phyloP scores from a whole-genome alignment of 331 rosid species.

The Malus hybrid region DNA sequence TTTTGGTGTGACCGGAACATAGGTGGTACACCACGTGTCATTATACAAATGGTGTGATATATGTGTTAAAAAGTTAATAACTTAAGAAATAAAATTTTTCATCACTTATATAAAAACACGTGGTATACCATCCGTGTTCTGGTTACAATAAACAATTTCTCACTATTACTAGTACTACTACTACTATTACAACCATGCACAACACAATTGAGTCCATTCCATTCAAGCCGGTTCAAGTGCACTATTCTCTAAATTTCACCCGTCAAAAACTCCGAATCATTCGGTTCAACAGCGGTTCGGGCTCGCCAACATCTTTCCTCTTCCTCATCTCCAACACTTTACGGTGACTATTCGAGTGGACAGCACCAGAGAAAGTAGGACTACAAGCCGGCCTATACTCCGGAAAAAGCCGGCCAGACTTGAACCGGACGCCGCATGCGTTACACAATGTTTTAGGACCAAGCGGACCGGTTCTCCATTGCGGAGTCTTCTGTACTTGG shows the following conservation, averaged over 20 bases:
- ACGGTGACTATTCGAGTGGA: slow-evolving; percentile 88
- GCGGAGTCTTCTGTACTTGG: slow-evolving; percentile 84
- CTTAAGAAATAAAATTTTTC: too few relatives aligned
- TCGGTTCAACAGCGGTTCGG: slow-evolving; percentile 29
- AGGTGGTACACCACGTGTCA: too few relatives aligned
- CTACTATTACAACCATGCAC: not conserved
- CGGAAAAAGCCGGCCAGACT: slow-evolving; percentile 84
- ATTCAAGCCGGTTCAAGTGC: not conserved
- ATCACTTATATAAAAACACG: too few relatives aligned
- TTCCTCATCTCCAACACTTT: slow-evolving; percentile 85
- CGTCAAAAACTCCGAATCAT: slow-evolving; percentile 41
- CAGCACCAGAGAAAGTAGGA: slow-evolving; percentile 57
- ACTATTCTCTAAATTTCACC: not conserved
- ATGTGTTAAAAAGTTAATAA: too few relatives aligned
- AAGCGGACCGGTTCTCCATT: slow-evolving; percentile 90
- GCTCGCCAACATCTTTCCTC: slow-evolving; percentile 40
- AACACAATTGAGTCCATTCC: not conserved
- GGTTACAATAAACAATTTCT: too few relatives aligned
- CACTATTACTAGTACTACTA: not conserved
- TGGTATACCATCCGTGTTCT: too few relatives aligned
- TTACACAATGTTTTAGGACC: slow-evolving; percentile 89
- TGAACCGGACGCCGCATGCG: slow-evolving; percentile 92
- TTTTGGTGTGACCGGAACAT: too few relatives aligned
- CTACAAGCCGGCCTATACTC: slow-evolving; percentile 97
- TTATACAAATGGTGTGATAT: too few relatives aligned